These are phyloP conservation scores for Mycosarcoma mackinlayi DNA, from an alignment of 1,284 basidiomycete species.

Conservation along the genomic window DNA sequence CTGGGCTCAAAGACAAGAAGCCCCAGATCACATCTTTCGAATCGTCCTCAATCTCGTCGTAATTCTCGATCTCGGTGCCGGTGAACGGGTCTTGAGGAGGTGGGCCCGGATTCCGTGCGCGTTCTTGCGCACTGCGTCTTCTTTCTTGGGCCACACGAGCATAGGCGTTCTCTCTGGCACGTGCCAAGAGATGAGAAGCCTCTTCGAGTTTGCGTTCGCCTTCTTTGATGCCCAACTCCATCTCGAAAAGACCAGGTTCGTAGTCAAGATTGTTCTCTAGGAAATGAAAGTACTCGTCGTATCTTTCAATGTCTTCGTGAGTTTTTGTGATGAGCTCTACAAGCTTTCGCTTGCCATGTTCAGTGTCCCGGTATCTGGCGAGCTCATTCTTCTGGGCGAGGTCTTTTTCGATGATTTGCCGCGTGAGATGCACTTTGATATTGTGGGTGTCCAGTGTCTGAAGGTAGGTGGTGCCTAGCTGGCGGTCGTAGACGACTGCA, in stretches of 20 bases:
- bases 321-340: conserved; percentile 12
- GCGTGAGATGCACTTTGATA: conserved; percentile 70
- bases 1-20: conserved; percentile 8
- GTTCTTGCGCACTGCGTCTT: too few species aligned
- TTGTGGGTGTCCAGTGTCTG: conserved; percentile 84
- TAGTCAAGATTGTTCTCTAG: neutral
- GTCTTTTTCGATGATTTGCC: conserved; percentile 36
- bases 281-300: conserved; percentile 22
- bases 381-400: conserved; percentile 14
- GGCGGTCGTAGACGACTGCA: conserved; percentile 77
- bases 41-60: too few species aligned
- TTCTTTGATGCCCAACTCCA: neutral
- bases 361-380: conserved; percentile 13
- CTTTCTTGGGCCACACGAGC: too few species aligned
- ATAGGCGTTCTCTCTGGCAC: too few species aligned
- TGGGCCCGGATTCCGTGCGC: too few species aligned
- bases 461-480: conserved; percentile 81
- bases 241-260: neutral
- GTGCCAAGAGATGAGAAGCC: neutral
- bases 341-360: conserved; percentile 6
- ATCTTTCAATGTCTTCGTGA: conserved; percentile 12
- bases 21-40: conserved; percentile 9
- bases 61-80: neutral
- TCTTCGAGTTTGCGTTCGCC: neutral
- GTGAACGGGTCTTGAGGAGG: too few species aligned